Percentiles rank a stretch among this genome's conserved stretches.
Evolutionary conservation across 106 monocot genomes (phyloP).

Genomic region (Allium fistulosum): DNA sequence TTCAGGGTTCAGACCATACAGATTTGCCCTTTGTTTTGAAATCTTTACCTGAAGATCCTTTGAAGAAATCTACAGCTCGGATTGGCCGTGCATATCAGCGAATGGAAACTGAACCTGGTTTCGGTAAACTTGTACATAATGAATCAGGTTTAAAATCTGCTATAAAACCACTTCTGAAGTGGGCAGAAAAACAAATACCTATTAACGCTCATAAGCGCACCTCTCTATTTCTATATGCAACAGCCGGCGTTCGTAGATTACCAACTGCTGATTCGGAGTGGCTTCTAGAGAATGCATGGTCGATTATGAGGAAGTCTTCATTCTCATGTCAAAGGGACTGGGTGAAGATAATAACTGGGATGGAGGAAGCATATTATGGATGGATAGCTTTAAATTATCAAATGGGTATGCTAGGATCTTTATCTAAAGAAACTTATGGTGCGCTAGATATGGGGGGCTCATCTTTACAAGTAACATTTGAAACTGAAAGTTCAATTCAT

Average conservation of each 20-base stretch:
- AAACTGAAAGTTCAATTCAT: conserved; percentile 41
- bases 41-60: conserved; percentile 53
- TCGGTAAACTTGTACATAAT: conserved; percentile 81
- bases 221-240: conserved; percentile 78
- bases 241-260: conserved; percentile 83
- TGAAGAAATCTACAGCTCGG: conserved; percentile 20
- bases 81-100: conserved; percentile 94
- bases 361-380: conserved; percentile 98
- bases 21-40: conserved; percentile 56
- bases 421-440: conserved; percentile 58
- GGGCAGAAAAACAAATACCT: conserved; percentile 94
- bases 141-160: conserved; percentile 64
- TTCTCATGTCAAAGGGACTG: conserved; percentile 69
- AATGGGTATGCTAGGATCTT: conserved; percentile 51
- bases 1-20: conserved; percentile 20
- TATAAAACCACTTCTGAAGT: conserved; percentile 68
- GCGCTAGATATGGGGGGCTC: conserved; percentile 96
- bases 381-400: conserved; percentile 94
- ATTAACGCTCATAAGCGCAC: conserved; percentile 61
- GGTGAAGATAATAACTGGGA: conserved; percentile 78
- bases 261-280: conserved; percentile 84
- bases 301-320: conserved; percentile 75
- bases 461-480: conserved; percentile 94
- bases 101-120: conserved; percentile 96
- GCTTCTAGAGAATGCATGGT: conserved; percentile 78